Evolutionary conservation across 768 basidiomycete genomes (phyloP).

Genomic region (Trichaptum fuscoviolaceum): DNA sequence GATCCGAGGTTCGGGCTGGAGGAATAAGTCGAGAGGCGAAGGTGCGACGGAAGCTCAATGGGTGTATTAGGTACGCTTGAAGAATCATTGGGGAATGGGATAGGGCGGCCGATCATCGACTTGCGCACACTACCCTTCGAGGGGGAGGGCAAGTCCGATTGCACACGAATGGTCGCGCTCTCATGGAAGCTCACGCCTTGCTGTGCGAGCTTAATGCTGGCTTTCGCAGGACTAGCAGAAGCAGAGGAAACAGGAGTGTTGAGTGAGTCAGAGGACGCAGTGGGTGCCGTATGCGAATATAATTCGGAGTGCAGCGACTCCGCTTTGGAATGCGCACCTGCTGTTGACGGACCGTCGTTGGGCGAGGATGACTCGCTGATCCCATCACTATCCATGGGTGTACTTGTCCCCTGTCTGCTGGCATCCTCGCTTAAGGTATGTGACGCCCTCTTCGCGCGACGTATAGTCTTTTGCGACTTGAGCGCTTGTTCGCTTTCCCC

Average conservation of each 20-base stretch:
- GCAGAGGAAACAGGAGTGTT: background rate
- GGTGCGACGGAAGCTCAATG: background rate
- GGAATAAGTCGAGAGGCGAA: background rate
- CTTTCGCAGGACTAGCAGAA: background rate
- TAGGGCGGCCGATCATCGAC: background rate
- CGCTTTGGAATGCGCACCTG: constrained; percentile 1
- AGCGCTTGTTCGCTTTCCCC: background rate
- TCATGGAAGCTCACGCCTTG: background rate
- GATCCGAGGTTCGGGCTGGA: background rate
- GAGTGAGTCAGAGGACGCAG: background rate
- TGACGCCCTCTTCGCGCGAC: constrained; percentile 23
- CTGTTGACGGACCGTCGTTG: background rate
- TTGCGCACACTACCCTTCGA: background rate
- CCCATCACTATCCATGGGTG: background rate
- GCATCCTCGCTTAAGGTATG: constrained; percentile 30
- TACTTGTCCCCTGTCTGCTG: constrained; percentile 3
- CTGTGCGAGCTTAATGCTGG: background rate
- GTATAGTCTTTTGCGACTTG: constrained; percentile 18
- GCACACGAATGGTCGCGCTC: background rate
- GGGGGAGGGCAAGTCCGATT: background rate
- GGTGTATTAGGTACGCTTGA: background rate
- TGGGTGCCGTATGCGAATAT: background rate
- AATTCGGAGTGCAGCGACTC: background rate
- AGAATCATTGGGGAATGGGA: background rate
- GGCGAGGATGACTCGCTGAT: background rate